These are phyloP conservation scores for Citrullus colocynthis DNA, from an alignment of 306 rosid species.

Conservation along the genomic window DNA sequence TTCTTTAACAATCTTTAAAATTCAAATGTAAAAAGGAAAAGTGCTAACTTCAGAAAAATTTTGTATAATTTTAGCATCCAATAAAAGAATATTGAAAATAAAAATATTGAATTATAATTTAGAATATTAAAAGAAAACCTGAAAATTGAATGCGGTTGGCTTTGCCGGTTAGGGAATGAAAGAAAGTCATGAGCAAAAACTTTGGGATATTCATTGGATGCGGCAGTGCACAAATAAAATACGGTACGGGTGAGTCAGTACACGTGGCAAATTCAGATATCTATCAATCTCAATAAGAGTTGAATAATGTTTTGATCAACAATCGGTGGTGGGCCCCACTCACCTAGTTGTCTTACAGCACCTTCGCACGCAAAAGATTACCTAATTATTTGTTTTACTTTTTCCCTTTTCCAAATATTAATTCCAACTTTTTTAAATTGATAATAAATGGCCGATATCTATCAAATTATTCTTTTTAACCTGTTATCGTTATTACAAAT, in stretches of 20 bases:
- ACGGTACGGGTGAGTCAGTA: neutral
- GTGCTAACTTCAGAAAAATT: too few relatives aligned
- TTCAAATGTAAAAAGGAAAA: too few relatives aligned
- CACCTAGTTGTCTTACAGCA: neutral
- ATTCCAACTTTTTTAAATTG: too few relatives aligned
- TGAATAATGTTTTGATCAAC: neutral
- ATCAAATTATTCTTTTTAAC: too few relatives aligned
- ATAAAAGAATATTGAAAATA: too few relatives aligned
- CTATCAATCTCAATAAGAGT: neutral
- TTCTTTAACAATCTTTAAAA: too few relatives aligned
- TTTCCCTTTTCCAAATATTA: neutral
- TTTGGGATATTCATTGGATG: neutral
- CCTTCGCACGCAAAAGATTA: slow-evolving; percentile 5
- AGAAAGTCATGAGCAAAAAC: neutral
- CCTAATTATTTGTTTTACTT: neutral
- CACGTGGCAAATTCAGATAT: neutral
- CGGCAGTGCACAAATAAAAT: neutral
- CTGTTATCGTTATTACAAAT: too few relatives aligned
- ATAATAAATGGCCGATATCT: too few relatives aligned
- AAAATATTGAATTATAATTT: too few relatives aligned
- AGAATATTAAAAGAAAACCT: too few relatives aligned
- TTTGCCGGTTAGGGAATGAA: neutral
- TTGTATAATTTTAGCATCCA: too few relatives aligned
- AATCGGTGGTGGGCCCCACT: neutral
- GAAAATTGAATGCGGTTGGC: too few relatives aligned